Conservation (phyloP, 1,284 basidiomycete genomes). For the Fistulina hepatica region DNA sequence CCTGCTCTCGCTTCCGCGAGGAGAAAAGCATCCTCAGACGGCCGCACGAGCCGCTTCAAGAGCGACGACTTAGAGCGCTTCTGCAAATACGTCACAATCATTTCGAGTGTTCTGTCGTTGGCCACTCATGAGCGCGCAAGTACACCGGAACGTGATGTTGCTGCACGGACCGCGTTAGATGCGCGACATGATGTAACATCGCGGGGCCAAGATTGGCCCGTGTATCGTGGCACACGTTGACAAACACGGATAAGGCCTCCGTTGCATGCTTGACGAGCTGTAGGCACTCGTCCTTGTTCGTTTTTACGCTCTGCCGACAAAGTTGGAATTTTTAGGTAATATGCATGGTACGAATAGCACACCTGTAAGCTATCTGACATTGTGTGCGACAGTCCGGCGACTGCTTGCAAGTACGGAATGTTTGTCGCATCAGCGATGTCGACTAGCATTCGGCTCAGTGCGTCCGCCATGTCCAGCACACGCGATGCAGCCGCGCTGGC, state of each 20-base stretch:
- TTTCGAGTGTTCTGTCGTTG: no score
- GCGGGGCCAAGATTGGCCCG: slow-evolving; percentile 11
- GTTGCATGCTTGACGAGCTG: slow-evolving; percentile 10
- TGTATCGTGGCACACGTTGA: slow-evolving; percentile 12
- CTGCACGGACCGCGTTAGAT: slow-evolving; percentile 12
- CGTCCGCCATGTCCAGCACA: no score
- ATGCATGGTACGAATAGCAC: neutral
- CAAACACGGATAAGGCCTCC: slow-evolving; percentile 12
- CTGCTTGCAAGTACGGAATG: slow-evolving; percentile 11
- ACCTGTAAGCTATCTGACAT: slow-evolving; percentile 13
- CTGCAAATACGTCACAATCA: no score
- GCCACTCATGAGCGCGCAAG: no score
- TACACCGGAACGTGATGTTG: no score
- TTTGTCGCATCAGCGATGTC: slow-evolving; percentile 13
- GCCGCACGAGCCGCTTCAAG: no score
- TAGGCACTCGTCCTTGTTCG: slow-evolving; percentile 11
- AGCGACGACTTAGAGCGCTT: no score
- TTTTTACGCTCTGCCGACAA: slow-evolving; percentile 7
- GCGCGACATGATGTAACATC: slow-evolving; percentile 10
- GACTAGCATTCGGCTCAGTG: no score
- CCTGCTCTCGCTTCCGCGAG: no score
- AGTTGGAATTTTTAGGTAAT: neutral
- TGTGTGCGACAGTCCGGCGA: slow-evolving; percentile 9
- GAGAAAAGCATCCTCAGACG: no score
- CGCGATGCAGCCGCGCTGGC: no score